phyloP scores from a whole-genome alignment of 2,329 filamentous ascomycete genomes.

The Ampelomyces quisqualis region DNA sequence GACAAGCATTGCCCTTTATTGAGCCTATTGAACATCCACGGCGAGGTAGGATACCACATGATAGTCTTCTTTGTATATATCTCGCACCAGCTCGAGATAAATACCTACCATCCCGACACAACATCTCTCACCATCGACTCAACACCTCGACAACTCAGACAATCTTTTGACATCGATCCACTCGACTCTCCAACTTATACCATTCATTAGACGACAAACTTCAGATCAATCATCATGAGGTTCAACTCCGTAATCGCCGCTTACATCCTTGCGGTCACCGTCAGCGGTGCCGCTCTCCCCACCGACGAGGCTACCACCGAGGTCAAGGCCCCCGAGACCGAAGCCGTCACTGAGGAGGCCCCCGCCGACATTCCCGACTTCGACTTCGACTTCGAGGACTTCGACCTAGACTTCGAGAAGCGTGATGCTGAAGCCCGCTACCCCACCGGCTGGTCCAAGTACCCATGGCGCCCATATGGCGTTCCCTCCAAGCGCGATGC shows the following conservation, averaged over 20 bases:
- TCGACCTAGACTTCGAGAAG: not conserved
- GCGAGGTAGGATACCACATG: not conserved
- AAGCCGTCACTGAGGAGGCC: conserved; percentile 11
- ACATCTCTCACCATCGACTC: conserved; percentile 10
- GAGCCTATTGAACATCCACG: conserved; percentile 16
- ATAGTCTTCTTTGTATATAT: conserved; percentile 2
- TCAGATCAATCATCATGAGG: conserved; percentile 50
- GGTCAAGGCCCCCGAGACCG: conserved; percentile 9
- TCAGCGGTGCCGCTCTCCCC: conserved; percentile 45
- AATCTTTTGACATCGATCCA: conserved; percentile 7
- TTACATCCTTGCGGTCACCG: conserved; percentile 45
- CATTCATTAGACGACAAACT: conserved; percentile 19
- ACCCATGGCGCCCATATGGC: conserved; percentile 15
- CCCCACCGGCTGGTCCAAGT: not conserved
- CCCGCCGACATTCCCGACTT: not conserved
- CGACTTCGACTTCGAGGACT: not conserved
- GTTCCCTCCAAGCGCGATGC: conserved; percentile 35
- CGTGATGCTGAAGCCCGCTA: not conserved
- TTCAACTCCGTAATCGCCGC: conserved; percentile 47
- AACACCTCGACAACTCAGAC: conserved; percentile 7
- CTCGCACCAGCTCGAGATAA: no score
- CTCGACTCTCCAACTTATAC: conserved; percentile 9
- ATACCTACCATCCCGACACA: conserved; percentile 7
- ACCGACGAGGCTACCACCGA: conserved; percentile 32
- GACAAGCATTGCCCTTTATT: conserved; percentile 18